These are phyloP conservation scores for Aspergillus hancockii DNA, from an alignment of 495 filamentous ascomycete genomes.

Conservation along the genomic window DNA sequence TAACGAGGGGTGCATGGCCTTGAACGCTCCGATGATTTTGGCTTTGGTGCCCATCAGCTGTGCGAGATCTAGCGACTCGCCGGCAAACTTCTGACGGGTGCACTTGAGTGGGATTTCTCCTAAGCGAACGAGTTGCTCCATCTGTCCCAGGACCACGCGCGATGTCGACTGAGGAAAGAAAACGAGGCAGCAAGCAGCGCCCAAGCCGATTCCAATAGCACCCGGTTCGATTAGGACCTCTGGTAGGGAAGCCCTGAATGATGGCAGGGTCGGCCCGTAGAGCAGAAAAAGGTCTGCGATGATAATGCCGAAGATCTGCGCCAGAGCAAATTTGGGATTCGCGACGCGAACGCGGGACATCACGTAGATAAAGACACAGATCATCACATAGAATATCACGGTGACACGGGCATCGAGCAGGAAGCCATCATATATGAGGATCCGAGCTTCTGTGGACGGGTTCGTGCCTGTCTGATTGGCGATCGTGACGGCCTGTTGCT, in stretches of 20 bases:
- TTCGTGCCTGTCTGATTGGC: constrained; percentile 12
- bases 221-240: constrained; percentile 18
- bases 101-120: constrained; percentile 6
- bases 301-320: constrained; percentile 24
- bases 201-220: constrained; percentile 22
- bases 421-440: constrained; percentile 21
- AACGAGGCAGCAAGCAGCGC: constrained; percentile 15
- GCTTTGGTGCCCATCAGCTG: constrained; percentile 7
- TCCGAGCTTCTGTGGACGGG: constrained; percentile 2
- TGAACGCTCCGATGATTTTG: constrained; percentile 13
- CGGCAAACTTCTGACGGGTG: constrained; percentile 9
- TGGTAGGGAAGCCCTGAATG: constrained; percentile 15
- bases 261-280: constrained; percentile 18
- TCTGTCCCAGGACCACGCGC: constrained; percentile 8
- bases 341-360: constrained; percentile 19
- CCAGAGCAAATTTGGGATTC: constrained; percentile 21
- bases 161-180: constrained; percentile 26
- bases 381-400: constrained; percentile 20
- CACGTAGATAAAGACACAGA: constrained; percentile 22
- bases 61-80: constrained; percentile 3
- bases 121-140: constrained; percentile 16
- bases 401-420: constrained; percentile 27
- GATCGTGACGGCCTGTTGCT: constrained; percentile 13
- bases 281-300: constrained; percentile 23
- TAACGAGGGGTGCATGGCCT: constrained; percentile 17